phyloP scores from a whole-genome alignment of 2,329 filamentous ascomycete species.

The Pezicula neosporulosa region DNA sequence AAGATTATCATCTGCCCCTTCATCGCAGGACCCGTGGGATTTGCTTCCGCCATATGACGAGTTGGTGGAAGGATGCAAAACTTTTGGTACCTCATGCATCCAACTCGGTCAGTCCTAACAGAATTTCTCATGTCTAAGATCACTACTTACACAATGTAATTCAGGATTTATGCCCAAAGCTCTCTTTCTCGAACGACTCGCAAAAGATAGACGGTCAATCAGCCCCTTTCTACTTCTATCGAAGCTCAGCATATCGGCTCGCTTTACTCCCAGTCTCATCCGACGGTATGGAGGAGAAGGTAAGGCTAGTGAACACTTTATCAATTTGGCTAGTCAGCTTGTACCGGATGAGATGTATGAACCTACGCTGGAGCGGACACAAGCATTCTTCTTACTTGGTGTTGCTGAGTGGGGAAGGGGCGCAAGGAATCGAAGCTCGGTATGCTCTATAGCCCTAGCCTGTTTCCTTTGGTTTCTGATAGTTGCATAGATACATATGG shows the following conservation, averaged over 20 bases:
- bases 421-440: conserved; percentile 49
- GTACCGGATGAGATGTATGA: conserved; percentile 49
- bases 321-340: conserved; percentile 44
- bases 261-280: conserved; percentile 46
- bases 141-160: neutral
- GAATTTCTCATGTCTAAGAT: neutral
- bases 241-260: conserved; percentile 53
- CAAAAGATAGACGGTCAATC: conserved; percentile 39
- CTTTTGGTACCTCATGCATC: conserved; percentile 52
- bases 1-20: neutral
- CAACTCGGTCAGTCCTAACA: conserved; percentile 35
- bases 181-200: conserved; percentile 43
- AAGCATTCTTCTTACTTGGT: conserved; percentile 56
- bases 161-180: conserved; percentile 52
- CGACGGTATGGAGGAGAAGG: conserved; percentile 46
- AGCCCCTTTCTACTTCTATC: conserved; percentile 53
- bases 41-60: conserved; percentile 2
- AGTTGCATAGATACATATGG: conserved; percentile 35
- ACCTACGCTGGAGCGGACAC: conserved; percentile 51
- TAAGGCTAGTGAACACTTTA: conserved; percentile 50
- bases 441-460: conserved; percentile 27
- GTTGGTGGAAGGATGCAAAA: conserved; percentile 9
- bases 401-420: conserved; percentile 56
- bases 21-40: neutral
- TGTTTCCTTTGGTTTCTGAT: neutral